These are phyloP conservation scores for Wallacemonas rigidus DNA, from an alignment of 208 protist genomes.

Conservation along the genomic window DNA sequence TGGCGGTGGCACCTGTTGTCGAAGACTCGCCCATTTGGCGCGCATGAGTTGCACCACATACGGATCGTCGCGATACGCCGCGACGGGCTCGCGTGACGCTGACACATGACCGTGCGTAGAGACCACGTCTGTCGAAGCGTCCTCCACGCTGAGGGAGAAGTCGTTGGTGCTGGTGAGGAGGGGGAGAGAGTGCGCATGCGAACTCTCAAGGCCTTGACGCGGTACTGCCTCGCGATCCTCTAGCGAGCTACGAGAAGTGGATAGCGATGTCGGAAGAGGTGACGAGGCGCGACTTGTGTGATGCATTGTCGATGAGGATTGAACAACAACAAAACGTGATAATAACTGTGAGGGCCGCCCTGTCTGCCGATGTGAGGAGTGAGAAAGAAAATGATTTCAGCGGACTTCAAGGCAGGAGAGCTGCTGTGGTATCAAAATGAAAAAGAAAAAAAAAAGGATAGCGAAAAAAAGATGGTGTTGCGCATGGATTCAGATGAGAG, in stretches of 20 bases:
- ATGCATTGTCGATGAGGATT: too few species aligned
- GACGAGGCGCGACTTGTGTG: background rate
- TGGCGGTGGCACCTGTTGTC: conserved; percentile 1
- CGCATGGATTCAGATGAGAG: too few species aligned
- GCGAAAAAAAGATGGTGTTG: too few species aligned
- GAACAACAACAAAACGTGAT: background rate
- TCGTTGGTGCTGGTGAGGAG: too few species aligned
- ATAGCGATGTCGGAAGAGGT: background rate
- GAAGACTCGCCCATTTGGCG: background rate
- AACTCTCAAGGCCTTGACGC: too few species aligned
- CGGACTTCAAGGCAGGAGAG: background rate
- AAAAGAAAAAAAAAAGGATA: background rate
- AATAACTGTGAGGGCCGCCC: background rate
- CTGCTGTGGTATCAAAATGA: background rate
- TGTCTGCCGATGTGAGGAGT: background rate
- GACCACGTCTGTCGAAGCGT: too few species aligned
- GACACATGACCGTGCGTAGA: too few species aligned
- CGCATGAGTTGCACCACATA: background rate
- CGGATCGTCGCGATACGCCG: conserved; percentile 4
- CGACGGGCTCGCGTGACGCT: too few species aligned
- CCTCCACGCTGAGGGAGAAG: too few species aligned
- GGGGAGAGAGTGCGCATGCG: too few species aligned
- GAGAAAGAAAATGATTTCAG: background rate
- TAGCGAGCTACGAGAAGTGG: too few species aligned
- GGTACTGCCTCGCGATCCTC: too few species aligned